Base-by-base conservation (phyloP, 805 yeast species). In the Ogataea paraovalis region DNA sequence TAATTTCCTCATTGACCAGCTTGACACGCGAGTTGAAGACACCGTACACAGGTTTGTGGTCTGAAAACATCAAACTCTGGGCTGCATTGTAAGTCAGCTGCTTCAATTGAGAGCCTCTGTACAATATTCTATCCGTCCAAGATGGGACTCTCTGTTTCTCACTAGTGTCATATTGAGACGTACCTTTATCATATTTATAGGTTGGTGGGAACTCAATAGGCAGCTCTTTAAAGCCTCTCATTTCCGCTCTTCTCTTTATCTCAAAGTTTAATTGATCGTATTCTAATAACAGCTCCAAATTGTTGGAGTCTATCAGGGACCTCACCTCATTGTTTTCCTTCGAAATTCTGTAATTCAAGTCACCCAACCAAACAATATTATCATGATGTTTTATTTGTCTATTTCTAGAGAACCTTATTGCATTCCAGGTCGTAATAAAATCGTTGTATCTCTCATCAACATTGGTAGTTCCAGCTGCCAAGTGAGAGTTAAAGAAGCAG, bases 111-210 rank as follows among this genome's bases (percentile, higher is more conserved):
- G 71, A 64, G 34, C 95, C 89, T 49, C 75, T 73, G 58, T 75
- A 83, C 42, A 92, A 69, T 46, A 88, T 84, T 59, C 99, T 73
- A 65, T 92, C 99, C 0, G 98, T 92, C 97, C 98, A 92, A 0
- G 97, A 85, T 1, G 99, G 99, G 3, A 87, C 83, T 57, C 99
- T 76, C 52, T 85, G 92, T 63, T 92, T 92, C 56, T 92, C 99
- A 10, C 96, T 85, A 1, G 95, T 75, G 64, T 92, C 98, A 62
- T 91, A 94, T 18, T 65, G 70, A 42, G 79, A 75, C 0, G 96
- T 84, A 3, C 92, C 94, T 52, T 85, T 84, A 63, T 92, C 96
- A 66, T 80, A 92, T 62, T 92, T 92, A 69, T 92, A 92, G 0
- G 99, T 94, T 9, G 98, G 99, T 34, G 79, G 74, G 62, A 94